Percentiles rank a stretch among this genome's conserved stretches.
These are phyloP conservation scores for Lasiodiplodia theobromae DNA, from an alignment of 2,329 filamentous ascomycete genomes.

Conservation along the genomic window DNA sequence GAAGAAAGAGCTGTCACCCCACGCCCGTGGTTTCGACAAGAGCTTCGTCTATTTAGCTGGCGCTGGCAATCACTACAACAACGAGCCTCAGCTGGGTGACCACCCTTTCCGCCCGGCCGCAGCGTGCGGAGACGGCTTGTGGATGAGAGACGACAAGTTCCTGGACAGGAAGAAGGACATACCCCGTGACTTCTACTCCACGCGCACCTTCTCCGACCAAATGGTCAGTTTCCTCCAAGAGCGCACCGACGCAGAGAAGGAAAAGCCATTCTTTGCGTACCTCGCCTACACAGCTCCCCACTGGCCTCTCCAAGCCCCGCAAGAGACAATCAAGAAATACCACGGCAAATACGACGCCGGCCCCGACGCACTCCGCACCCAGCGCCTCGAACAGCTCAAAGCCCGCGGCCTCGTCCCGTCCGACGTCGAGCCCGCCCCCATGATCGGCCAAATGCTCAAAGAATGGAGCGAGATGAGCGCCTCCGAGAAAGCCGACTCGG, in stretches of 20 bases:
- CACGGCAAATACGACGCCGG: slow-evolving; percentile 24
- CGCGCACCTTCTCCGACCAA: slow-evolving; percentile 14
- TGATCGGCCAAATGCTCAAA: neutral
- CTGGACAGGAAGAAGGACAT: slow-evolving; percentile 24
- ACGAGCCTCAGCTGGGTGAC: slow-evolving; percentile 28
- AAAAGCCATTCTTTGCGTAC: slow-evolving; percentile 29
- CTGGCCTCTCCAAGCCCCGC: slow-evolving; percentile 27
- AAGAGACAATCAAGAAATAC: slow-evolving; percentile 18
- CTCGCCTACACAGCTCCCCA: slow-evolving; percentile 24
- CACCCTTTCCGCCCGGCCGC: slow-evolving; percentile 9
- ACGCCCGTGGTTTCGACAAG: slow-evolving; percentile 23
- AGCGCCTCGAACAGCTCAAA: slow-evolving; percentile 14
- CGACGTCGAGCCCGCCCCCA: slow-evolving; percentile 21
- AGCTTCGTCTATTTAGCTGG: slow-evolving; percentile 26
- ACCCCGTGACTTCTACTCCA: slow-evolving; percentile 23
- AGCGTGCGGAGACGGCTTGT: slow-evolving; percentile 6
- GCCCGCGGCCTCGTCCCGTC: slow-evolving; percentile 17
- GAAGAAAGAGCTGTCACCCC: slow-evolving; percentile 25
- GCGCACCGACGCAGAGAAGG: slow-evolving; percentile 10
- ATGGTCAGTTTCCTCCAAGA: slow-evolving; percentile 17
- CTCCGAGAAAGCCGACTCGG: slow-evolving; percentile 14
- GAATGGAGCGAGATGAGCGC: slow-evolving; percentile 20
- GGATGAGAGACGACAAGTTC: slow-evolving; percentile 26
- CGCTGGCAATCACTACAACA: slow-evolving; percentile 28
- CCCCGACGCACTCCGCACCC: slow-evolving; percentile 5